Evolutionary conservation across 2,329 filamentous ascomycete genomes (phyloP), one percentile per base, ranked within the genome.

Genomic region (Tolypocladium album): DNA sequence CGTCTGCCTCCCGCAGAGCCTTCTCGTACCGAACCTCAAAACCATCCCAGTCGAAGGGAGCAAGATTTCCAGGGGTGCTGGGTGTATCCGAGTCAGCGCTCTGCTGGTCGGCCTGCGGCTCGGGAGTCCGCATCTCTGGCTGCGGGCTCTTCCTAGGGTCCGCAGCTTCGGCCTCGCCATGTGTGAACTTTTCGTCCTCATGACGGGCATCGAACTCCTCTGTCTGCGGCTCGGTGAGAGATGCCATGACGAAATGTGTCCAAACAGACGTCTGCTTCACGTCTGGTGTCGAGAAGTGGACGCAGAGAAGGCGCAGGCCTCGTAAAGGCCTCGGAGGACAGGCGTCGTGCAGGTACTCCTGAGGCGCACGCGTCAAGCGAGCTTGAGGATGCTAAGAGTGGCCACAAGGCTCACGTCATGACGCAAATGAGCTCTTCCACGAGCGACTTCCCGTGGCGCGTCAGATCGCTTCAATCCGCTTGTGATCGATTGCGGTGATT

Each of bases 1-100:
- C 76, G 58, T 86, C 81, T 40, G 87, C 82, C 47, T 86, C 79
- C 17, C 78, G 74, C 66, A 96, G 82, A 22, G 84, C 85, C 58
- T 82, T 75, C 61, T 87, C 79, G 66, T 92, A 96, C 50, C 84
- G 83, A 1, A 76, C 69, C 71, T 92, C 81, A 39, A 96, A 86
- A n/a, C 87, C 82, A 3, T 86, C 78, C 92, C 92, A 96, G 72
- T 92, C 84, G 67, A 89, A 91, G 0, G 68, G 75, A 59, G 76
- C 73, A 62, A 90, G 74, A 58, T 75, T 73, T 22, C 79, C 79
- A 0, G 81, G 79, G 1, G 82, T 81, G 66, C 75, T 76, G n/a
- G 79, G 78, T 13, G 78, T 74, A 55, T 68, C 66, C 58, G 64
- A 63, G 58, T 69, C 71, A 58, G 68, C 66, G 50, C 67, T 65